phyloP scores from a whole-genome alignment of 495 filamentous ascomycete genomes.

The Aspergillus incahuasiensis region DNA sequence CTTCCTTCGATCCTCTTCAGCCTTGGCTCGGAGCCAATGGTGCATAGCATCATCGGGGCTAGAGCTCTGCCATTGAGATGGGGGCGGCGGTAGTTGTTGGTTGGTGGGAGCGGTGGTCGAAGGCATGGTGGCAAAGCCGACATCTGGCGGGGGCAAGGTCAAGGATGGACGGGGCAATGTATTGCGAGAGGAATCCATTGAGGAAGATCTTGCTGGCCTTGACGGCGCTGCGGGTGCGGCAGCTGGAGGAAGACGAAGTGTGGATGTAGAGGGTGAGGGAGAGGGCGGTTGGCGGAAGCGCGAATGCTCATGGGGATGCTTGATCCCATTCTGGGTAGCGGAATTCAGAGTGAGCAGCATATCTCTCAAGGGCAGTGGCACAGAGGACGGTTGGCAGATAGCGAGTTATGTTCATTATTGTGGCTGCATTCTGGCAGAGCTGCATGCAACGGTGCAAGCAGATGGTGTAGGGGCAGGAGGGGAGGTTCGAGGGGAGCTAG shows the following conservation, averaged over 20 bases:
- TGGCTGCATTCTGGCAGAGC: conserved; percentile 2
- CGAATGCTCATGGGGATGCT: conserved; percentile 38
- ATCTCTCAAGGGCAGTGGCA: conserved; percentile 5
- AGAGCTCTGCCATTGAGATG: conserved; percentile 64
- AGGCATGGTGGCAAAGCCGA: conserved; percentile 37
- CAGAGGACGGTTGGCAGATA: conserved; percentile 2
- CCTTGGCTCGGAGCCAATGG: conserved; percentile 74
- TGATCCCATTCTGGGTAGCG: conserved; percentile 34
- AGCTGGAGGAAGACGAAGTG: conserved; percentile 3
- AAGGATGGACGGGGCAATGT: conserved; percentile 38
- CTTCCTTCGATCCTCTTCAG: conserved; percentile 77
- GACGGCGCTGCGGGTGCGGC: conserved; percentile 11
- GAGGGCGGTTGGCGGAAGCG: conserved; percentile 29
- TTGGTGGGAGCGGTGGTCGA: conserved; percentile 12
- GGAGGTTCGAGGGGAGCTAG: neutral
- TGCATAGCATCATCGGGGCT: conserved; percentile 75
- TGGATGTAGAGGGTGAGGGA: conserved; percentile 23
- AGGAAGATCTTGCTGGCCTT: conserved; percentile 14
- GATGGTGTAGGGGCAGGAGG: conserved; percentile 7
- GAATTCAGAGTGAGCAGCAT: conserved; percentile 45
- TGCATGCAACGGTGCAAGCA: conserved; percentile 10
- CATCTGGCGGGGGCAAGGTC: conserved; percentile 32
- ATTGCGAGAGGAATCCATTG: conserved; percentile 36
- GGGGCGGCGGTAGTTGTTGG: conserved; percentile 60
- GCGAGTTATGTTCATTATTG: conserved; percentile 8